Percentiles rank a stretch among this genome's conserved stretches.
Conservation (phyloP, 2,329 filamentous ascomycete genomes). For the Colletotrichum plurivorum region DNA sequence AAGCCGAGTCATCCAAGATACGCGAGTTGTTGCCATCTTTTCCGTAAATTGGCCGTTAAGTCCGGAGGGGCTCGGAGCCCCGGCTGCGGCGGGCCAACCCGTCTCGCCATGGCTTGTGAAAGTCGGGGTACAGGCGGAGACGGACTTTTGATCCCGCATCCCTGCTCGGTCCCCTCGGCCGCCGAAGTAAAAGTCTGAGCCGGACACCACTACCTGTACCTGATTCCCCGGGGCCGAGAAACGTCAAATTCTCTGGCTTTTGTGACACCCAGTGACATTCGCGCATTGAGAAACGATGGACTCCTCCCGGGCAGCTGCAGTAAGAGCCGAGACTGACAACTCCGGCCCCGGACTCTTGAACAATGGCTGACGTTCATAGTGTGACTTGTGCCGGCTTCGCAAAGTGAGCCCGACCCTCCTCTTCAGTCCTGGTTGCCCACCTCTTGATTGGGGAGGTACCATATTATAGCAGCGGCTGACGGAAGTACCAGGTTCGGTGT, state of each 20-base stretch:
- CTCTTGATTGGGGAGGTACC: too few species aligned
- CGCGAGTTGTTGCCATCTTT: not conserved
- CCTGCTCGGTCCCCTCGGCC: slow-evolving; percentile 24
- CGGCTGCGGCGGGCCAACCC: not conserved
- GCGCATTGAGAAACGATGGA: not conserved
- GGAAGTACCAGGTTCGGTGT: slow-evolving; percentile 9
- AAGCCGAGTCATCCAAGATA: too few species aligned
- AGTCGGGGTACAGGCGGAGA: slow-evolving; percentile 11
- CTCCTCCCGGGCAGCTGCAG: slow-evolving; percentile 17
- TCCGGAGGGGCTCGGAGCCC: not conserved
- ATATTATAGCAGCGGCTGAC: not conserved
- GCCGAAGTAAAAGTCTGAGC: slow-evolving; percentile 1
- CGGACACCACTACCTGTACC: not conserved
- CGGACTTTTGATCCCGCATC: slow-evolving; percentile 12
- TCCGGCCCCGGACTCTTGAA: not conserved
- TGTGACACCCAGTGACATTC: too few species aligned
- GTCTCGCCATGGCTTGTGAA: not conserved
- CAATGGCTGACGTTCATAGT: not conserved
- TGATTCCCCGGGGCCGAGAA: slow-evolving; percentile 7
- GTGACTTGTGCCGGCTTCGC: slow-evolving; percentile 15
- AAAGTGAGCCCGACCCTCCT: slow-evolving; percentile 2
- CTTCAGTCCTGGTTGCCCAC: too few species aligned
- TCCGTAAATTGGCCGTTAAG: not conserved
- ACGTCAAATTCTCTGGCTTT: not conserved
- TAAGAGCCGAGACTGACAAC: not conserved